Base-by-base conservation (phyloP, 1,139 yeast genomes). In the Magnusiomyces ingens region DNA sequence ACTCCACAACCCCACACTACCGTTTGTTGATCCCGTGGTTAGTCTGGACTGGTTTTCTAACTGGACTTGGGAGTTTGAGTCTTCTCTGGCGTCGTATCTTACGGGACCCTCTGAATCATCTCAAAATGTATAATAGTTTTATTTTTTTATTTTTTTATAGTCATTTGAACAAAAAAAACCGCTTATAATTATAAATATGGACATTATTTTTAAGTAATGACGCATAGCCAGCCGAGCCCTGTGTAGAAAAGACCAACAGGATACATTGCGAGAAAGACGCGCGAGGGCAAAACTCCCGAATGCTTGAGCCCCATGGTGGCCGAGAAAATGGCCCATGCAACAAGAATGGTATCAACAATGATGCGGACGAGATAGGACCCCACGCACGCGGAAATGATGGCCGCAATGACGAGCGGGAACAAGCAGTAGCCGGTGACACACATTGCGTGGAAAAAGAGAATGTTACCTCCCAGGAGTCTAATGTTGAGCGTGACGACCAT, bases 401-500 rank as follows among this genome's bases (percentile, higher is more conserved):
- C 82, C 0, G 90, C 88, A 10, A 84, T 62, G 3, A 84, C 79
- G 43, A 88, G 74, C 1, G 96, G 96, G 68, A 88, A 87, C 67
- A 86, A 70, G 17, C 91, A 83, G 70, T 88, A 88, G 1, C 95
- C 94, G 1, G 87, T 78, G 29, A 91, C 87, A 62, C 90, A 82
- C 53, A 88, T 74, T 32, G 95, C 91, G 53, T 86, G 86, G 74
- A 88, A 80, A 62, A 85, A 85, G 2, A 85, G 79, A 38, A 84
- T 80, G 44, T 81, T 75, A 3, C 91, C 90, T 10, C 91, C 90
- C 38, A 88, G 74, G 46, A 88, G 74, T 66, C 87, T 91, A 59
- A 85, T 82, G 67, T 88, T 88, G 55, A 85, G 65, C 1, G 84
- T 75, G 46, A 80, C 75, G 15, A 79, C 68, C 6, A 78, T 73